Evolutionary conservation across 228 moss, liverwort and hornwort species (phyloP), one percentile per base, ranked within the genome.

Genomic region (Sphagnum magellanicum): DNA sequence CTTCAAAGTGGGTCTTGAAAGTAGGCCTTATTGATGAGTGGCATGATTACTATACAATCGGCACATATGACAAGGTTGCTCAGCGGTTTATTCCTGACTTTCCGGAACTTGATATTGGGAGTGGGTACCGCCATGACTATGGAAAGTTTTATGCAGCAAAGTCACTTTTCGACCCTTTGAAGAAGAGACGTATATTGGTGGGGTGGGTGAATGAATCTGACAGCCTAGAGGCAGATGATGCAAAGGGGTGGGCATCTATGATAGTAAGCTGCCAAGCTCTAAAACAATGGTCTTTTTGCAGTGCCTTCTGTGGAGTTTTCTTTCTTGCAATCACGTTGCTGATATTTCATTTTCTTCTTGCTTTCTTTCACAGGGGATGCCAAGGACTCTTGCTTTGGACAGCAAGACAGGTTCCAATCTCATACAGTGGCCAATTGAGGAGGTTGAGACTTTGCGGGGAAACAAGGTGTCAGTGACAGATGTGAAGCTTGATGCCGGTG

Each of bases 21-120:
- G 91, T 81, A 55, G 89, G 91, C 72, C 64, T 82, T 65, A 77
- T 81, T 47, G 67, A 75, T 48, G 76, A 75, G 1, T 73, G 77
- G 61, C 81, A 79, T 62, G 91, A 93, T 60, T 77, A 89, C 64
- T 93, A 91, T 72, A 77, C 87, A 4, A 73, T 91, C 67, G 89
- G 89, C 17, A 80, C 74, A 9, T 93, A 93, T 67, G 73, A 82
- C 7, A 73, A 32, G 32, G 47, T 46, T 55, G 63, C 77, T 4
- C 68, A 77, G 48, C 46, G 51, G 6, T 81, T 81, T 55, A 10
- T 49, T 17, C 77, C 77, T 16, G 59, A 10, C 11, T 76, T 71
- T 51, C 61, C 6, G 57, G 65, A 51, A 60, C 68, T 81, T 17
- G 81, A 74, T 64, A 64, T 64, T 17, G 48, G 16, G 50, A 15